phyloP scores from a whole-genome alignment of 306 rosid species.

The Vicia sativa region DNA sequence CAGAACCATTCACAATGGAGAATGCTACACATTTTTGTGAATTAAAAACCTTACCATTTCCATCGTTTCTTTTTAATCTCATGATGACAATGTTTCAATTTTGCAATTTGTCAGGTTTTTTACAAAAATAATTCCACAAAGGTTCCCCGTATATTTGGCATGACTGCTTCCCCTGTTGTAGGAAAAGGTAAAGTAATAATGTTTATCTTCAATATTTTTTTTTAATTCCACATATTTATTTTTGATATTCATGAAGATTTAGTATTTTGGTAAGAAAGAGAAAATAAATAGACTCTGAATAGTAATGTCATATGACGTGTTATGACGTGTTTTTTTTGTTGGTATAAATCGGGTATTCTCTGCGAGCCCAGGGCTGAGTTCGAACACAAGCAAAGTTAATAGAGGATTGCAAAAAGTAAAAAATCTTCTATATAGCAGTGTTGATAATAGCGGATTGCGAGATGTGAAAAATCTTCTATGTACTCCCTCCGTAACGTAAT shows the following conservation, averaged over 20 bases:
- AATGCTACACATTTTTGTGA: conserved; percentile 25
- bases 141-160: conserved; percentile 91
- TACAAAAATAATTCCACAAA: conserved; percentile 50
- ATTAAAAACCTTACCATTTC: conserved; percentile 28
- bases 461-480: not conserved
- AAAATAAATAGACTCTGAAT: conserved; percentile 13
- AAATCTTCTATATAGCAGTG: not conserved
- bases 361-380: too few species aligned
- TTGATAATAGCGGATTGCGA: not conserved
- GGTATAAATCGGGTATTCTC: too few species aligned
- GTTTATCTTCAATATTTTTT: conserved; percentile 17
- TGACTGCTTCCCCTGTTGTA: conserved; percentile 98
- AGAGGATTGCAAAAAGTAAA: not conserved
- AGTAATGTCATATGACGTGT: not conserved
- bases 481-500: too few species aligned
- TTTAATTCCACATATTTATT: not conserved
- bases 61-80: conserved; percentile 8
- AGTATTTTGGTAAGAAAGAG: not conserved
- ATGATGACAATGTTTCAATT: conserved; percentile 37
- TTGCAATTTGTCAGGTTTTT: conserved; percentile 54
- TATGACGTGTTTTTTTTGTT: not conserved
- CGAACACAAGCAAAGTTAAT: not conserved
- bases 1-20: conserved; percentile 2
- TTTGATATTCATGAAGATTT: conserved; percentile 16
- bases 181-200: conserved; percentile 70